These are phyloP conservation scores for Lactuca saligna DNA, from an alignment of 129 eudicot species.

Conservation along the genomic window DNA sequence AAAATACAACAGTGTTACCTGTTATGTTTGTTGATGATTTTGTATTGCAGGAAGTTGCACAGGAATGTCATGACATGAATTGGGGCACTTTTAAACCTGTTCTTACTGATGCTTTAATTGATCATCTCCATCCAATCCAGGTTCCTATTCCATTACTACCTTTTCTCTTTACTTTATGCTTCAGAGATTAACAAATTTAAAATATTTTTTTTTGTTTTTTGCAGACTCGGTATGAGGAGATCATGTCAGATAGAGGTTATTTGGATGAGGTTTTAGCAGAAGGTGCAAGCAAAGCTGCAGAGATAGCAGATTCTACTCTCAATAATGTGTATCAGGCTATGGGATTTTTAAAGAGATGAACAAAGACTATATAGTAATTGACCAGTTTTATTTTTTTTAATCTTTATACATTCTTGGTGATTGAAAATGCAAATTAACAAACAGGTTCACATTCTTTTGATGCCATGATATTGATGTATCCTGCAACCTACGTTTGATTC, in stretches of 20 bases:
- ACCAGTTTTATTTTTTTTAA: neutral
- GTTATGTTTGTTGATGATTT: constrained; percentile 1
- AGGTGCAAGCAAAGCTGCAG: constrained; percentile 83
- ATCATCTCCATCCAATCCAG: constrained; percentile 90
- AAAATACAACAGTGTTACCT: neutral
- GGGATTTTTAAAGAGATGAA: constrained; percentile 76
- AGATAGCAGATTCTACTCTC: constrained; percentile 70
- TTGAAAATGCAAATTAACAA: neutral
- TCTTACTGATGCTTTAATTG: constrained; percentile 79
- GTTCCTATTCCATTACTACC: constrained; percentile 29
- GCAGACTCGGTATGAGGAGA: constrained; percentile 80
- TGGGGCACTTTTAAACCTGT: constrained; percentile 84
- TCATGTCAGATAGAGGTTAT: constrained; percentile 62
- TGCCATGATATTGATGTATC: constrained; percentile 2
- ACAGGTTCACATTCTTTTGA: constrained; percentile 23
- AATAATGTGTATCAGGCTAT: constrained; percentile 77
- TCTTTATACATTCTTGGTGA: too few relatives aligned
- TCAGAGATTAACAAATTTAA: constrained; percentile 1
- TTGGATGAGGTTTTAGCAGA: constrained; percentile 76
- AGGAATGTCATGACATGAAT: constrained; percentile 80
- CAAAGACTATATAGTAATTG: neutral
- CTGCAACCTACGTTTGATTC: constrained; percentile 15
- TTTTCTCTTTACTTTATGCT: neutral
- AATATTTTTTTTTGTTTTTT: constrained; percentile 6
- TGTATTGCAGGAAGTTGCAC: constrained; percentile 67